Percentiles rank a stretch among this genome's conserved stretches.
These are phyloP conservation scores for Epithele typhae DNA, from an alignment of 768 basidiomycete species.

Conservation along the genomic window DNA sequence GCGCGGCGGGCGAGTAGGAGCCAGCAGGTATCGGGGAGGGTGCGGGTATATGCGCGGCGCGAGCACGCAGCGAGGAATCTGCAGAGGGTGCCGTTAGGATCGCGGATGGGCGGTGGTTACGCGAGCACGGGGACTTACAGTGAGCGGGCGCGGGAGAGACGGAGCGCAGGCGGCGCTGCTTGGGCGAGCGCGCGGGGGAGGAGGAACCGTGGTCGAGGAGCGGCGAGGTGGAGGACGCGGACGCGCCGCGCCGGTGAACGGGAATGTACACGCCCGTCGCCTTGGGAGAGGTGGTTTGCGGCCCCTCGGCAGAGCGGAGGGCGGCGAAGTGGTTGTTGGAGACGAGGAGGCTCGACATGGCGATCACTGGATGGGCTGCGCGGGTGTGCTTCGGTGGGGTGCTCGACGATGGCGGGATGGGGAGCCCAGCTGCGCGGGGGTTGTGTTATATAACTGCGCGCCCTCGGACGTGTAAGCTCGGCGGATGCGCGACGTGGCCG, in stretches of 20 bases:
- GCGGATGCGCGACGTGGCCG: too few relatives aligned
- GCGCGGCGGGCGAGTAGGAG: slow-evolving; percentile 17
- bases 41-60: slow-evolving; percentile 14
- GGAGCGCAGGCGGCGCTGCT: not conserved
- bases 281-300: not conserved
- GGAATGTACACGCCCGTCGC: slow-evolving; percentile 17
- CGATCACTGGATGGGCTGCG: not conserved
- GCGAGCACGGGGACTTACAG: not conserved
- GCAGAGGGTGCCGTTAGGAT: not conserved
- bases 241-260: slow-evolving; percentile 17
- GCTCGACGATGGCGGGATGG: not conserved
- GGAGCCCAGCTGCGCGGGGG: too few relatives aligned
- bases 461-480: too few relatives aligned
- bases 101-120: not conserved
- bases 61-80: not conserved
- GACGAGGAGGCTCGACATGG: not conserved
- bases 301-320: not conserved
- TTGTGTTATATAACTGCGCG: too few relatives aligned
- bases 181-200: slow-evolving; percentile 6
- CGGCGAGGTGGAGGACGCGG: slow-evolving; percentile 7
- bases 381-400: not conserved
- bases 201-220: slow-evolving; percentile 2
- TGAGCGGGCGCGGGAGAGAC: not conserved
- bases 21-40: slow-evolving; percentile 18
- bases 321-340: not conserved